Conservation (phyloP, 2,329 filamentous ascomycete genomes). For the Ceratocystis cubensis region DNA sequence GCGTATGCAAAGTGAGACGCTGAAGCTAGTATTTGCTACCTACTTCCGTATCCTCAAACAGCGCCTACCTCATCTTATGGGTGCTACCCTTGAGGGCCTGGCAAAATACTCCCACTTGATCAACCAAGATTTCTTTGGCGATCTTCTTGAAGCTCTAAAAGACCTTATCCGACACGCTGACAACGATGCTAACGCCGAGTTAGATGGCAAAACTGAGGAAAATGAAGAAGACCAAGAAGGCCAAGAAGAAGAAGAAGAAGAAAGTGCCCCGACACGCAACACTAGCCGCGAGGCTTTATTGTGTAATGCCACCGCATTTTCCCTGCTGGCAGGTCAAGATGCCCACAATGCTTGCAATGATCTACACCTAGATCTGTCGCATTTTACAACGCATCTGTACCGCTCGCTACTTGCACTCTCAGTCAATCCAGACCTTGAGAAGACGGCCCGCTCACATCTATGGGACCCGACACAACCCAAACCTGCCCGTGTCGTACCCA, state of each 20-base stretch:
- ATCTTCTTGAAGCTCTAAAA: constrained; percentile 85
- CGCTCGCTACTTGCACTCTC: constrained; percentile 67
- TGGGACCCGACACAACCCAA: constrained; percentile 47
- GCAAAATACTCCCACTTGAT: constrained; percentile 92
- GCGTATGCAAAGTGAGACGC: constrained; percentile 83
- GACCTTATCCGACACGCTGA: constrained; percentile 74
- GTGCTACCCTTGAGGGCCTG: constrained; percentile 87
- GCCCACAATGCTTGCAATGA: constrained; percentile 69
- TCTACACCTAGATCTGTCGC: constrained; percentile 81
- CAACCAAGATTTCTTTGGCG: constrained; percentile 98
- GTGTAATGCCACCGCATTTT: constrained; percentile 91
- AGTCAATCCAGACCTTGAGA: constrained; percentile 75
- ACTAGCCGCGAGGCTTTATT: constrained; percentile 76
- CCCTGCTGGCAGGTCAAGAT: constrained; percentile 90
- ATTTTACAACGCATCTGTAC: constrained; percentile 92
- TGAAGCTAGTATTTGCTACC: constrained; percentile 88
- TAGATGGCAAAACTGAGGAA: constrained; percentile 28
- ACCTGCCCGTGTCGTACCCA: constrained; percentile 31
- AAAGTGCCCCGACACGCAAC: constrained; percentile 47
- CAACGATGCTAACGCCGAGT: constrained; percentile 31
- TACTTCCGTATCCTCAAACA: constrained; percentile 93
- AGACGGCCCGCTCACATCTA: constrained; percentile 58
- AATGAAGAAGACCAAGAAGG: constrained; percentile 35
- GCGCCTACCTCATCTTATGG: constrained; percentile 73
- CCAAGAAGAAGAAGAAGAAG: constrained; percentile 36